These are phyloP conservation scores for Suhomyces prunicola DNA, from an alignment of 805 yeast genomes.

Conservation along the genomic window DNA sequence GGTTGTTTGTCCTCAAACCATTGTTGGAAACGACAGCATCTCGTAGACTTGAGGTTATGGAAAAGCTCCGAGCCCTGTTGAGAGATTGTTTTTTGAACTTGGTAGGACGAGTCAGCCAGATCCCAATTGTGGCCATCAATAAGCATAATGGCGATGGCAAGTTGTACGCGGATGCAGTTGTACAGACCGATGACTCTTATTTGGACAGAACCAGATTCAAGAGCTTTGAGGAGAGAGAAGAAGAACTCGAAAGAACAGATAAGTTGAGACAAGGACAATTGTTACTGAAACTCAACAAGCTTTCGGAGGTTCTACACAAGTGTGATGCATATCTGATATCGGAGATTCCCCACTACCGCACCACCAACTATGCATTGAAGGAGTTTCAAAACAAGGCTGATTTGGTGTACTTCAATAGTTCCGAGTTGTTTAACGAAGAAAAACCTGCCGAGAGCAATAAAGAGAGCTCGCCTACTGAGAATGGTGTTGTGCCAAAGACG, in stretches of 20 bases:
- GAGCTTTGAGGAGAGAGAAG: constrained; percentile 13
- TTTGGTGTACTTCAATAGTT: constrained; percentile 30
- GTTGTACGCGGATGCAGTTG: constrained; percentile 34
- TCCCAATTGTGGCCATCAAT: constrained; percentile 39
- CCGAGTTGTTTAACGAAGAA: constrained; percentile 24
- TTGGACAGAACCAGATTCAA: constrained; percentile 7
- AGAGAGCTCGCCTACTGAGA: not conserved
- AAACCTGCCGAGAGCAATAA: constrained; percentile 4
- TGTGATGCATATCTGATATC: constrained; percentile 25
- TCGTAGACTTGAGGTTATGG: constrained; percentile 35
- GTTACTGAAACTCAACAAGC: constrained; percentile 18
- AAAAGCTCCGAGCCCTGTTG: constrained; percentile 27
- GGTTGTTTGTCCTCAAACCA: constrained; percentile 33
- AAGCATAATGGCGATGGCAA: constrained; percentile 26
- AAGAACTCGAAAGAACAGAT: constrained; percentile 16
- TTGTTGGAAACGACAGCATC: constrained; percentile 26
- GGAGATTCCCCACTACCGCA: constrained; percentile 34
- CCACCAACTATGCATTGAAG: constrained; percentile 26
- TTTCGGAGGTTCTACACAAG: constrained; percentile 19
- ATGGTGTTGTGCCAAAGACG: not conserved
- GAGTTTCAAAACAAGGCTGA: constrained; percentile 37
- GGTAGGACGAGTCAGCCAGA: constrained; percentile 32
- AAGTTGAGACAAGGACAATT: constrained; percentile 24
- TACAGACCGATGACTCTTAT: constrained; percentile 33
- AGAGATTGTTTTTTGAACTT: constrained; percentile 35